Percentiles rank a stretch among this genome's conserved stretches.
Evolutionary conservation across 2,329 filamentous ascomycete genomes (phyloP).

Genomic region (Colletotrichum tanaceti): DNA sequence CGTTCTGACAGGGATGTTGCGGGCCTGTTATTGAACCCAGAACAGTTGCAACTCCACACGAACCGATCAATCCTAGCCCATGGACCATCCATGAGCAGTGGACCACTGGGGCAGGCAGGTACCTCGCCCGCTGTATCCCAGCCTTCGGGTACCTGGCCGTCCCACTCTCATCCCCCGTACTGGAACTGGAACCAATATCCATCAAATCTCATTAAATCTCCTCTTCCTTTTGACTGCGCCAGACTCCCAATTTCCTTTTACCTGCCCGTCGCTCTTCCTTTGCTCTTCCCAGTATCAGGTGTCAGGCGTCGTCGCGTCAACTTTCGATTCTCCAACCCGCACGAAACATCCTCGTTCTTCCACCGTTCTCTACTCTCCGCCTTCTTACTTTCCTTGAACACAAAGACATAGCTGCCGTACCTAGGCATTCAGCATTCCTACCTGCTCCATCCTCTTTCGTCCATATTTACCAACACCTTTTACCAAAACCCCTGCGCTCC

Average conservation of each 20-base stretch:
- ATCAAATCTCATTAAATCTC: constrained; percentile 39
- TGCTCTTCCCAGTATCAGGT: constrained; percentile 6
- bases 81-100: no score
- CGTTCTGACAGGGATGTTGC: constrained; percentile 25
- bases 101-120: constrained; percentile 5
- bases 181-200: constrained; percentile 27
- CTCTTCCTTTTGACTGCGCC: constrained; percentile 30
- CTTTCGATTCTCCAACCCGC: constrained; percentile 11
- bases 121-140: constrained; percentile 10
- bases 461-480: constrained; percentile 20
- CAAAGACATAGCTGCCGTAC: constrained; percentile 1
- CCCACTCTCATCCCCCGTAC: constrained; percentile 16
- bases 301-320: constrained; percentile 6
- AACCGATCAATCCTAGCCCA: constrained; percentile 29
- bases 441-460: background rate
- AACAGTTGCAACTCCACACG: constrained; percentile 26
- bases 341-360: constrained; percentile 36
- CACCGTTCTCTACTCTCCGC: constrained; percentile 14
- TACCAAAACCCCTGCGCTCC: constrained; percentile 4
- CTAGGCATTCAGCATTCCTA: constrained; percentile 5
- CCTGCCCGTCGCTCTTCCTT: constrained; percentile 23
- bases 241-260: constrained; percentile 28
- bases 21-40: constrained; percentile 23
- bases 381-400: constrained; percentile 17
- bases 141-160: constrained; percentile 33